Evolutionary conservation across 352 stramenopile species (phyloP).

Genomic region (Phytophthora kernoviae): DNA sequence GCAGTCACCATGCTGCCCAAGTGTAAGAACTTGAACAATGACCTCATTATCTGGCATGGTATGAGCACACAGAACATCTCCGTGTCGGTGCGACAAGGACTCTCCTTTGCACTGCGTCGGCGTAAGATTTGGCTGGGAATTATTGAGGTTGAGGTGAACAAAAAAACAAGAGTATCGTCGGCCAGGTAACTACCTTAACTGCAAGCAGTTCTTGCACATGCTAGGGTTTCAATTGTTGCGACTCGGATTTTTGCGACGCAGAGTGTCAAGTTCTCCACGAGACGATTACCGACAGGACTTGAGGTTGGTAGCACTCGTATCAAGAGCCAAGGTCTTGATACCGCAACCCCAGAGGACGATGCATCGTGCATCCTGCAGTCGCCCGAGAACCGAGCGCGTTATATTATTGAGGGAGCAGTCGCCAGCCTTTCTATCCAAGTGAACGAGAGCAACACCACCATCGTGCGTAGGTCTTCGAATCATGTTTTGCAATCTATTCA

Average conservation of each 20-base stretch:
- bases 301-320: conserved; percentile 5
- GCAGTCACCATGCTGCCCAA: conserved; percentile 43
- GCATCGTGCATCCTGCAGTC: conserved; percentile 7
- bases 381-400: conserved; percentile 26
- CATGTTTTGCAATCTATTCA: neutral
- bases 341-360: conserved; percentile 6
- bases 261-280: conserved; percentile 49
- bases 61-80: conserved; percentile 63
- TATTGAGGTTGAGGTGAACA: conserved; percentile 47
- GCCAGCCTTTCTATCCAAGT: conserved; percentile 38
- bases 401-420: conserved; percentile 35
- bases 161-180: conserved; percentile 52
- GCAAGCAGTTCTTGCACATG: neutral
- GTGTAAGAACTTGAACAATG: conserved; percentile 56
- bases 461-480: conserved; percentile 26
- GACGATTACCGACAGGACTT: conserved; percentile 16
- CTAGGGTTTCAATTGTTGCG: neutral
- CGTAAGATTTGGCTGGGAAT: conserved; percentile 64
- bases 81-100: conserved; percentile 30
- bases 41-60: conserved; percentile 59
- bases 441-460: conserved; percentile 38
- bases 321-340: neutral
- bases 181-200: conserved; percentile 26
- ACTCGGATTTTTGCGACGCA: conserved; percentile 7
- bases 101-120: conserved; percentile 41